These are phyloP conservation scores for Termitomyces sp. DNA, from an alignment of 768 basidiomycete genomes.

Conservation along the genomic window DNA sequence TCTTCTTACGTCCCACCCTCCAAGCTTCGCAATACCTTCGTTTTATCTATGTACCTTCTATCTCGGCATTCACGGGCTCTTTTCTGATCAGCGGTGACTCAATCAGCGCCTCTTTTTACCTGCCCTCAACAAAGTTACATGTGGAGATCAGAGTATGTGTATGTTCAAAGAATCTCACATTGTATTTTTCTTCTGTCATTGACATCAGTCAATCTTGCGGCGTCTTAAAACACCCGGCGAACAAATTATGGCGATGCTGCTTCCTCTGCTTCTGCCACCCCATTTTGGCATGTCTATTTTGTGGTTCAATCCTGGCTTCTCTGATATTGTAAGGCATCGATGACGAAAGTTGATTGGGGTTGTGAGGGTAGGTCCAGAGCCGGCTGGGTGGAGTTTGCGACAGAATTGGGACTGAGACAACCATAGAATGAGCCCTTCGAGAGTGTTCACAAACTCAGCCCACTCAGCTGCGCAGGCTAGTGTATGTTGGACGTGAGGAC, in stretches of 20 bases:
- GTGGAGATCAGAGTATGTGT: background rate
- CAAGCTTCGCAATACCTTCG: background rate
- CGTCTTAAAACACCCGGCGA: background rate
- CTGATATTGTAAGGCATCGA: background rate
- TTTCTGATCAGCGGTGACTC: conserved; percentile 10
- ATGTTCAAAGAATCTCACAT: background rate
- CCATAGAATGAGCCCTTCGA: background rate
- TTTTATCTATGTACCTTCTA: background rate
- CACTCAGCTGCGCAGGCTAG: conserved; percentile 1
- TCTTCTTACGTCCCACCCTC: conserved; percentile 8
- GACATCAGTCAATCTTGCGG: background rate
- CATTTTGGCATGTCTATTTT: background rate
- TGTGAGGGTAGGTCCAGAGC: background rate
- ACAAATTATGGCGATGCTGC: background rate
- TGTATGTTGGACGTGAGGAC: conserved; percentile 8
- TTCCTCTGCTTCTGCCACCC: background rate
- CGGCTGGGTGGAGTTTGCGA: background rate
- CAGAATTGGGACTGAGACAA: background rate
- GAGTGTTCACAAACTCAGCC: background rate
- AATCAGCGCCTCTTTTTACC: background rate
- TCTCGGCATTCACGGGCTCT: conserved; percentile 11
- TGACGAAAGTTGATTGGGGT: background rate
- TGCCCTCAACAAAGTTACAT: conserved; percentile 1
- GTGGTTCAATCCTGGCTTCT: background rate
- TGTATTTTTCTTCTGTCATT: background rate